Evolutionary conservation across 2,329 filamentous ascomycete species (phyloP).

Genomic region (Purpureocillium takamizusanense): DNA sequence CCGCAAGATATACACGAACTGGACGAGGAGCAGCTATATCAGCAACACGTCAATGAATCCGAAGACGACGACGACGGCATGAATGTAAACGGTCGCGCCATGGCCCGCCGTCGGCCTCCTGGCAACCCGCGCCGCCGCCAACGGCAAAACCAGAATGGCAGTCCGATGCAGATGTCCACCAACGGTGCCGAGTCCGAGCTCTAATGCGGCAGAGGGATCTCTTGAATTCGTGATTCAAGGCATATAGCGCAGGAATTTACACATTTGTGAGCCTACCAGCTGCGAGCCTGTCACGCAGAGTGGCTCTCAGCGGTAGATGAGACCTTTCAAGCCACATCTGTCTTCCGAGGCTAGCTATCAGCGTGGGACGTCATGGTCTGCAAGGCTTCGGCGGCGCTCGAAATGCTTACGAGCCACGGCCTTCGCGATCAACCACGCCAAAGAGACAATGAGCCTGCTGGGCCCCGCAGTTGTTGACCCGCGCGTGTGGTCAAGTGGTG

Average conservation of each 20-base stretch:
- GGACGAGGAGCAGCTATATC: conserved; percentile 61
- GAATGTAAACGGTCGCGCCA: conserved; percentile 31
- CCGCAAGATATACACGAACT: conserved; percentile 73
- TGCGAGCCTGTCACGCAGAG: no score
- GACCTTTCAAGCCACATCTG: no score
- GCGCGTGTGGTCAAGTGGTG: no score
- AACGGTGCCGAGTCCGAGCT: conserved; percentile 51
- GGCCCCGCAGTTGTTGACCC: no score
- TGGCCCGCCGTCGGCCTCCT: conserved; percentile 33
- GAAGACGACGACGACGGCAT: conserved; percentile 51
- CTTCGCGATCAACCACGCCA: no score
- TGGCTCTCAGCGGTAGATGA: no score
- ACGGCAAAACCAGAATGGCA: conserved; percentile 41
- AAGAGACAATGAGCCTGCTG: no score
- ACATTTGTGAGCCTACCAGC: no score
- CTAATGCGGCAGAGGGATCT: conserved; percentile 15
- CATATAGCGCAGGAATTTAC: not conserved
- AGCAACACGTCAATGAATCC: conserved; percentile 42
- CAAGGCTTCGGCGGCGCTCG: no score
- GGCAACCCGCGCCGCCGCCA: conserved; percentile 32
- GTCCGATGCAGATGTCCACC: conserved; percentile 46
- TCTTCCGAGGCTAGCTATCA: no score
- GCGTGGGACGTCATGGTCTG: no score
- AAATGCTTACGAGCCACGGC: no score
- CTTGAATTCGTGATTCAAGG: not conserved